phyloP scores from a whole-genome alignment of 441 rosid species.

The Populus hybrid region DNA sequence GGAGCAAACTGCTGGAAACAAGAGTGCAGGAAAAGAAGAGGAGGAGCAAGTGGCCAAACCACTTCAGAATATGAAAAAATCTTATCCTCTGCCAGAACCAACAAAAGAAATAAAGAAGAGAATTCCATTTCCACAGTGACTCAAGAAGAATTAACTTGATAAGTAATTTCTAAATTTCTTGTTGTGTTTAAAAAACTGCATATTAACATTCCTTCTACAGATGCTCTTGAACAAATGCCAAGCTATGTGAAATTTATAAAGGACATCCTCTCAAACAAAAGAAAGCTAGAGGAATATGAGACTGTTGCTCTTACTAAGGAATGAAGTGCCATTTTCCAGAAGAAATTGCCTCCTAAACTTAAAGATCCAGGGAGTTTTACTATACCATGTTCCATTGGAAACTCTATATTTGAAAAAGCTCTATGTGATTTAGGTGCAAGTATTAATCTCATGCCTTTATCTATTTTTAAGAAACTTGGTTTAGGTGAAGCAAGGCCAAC shows the following conservation, averaged over 20 bases:
- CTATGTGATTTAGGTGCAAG: neutral
- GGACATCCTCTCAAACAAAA: neutral
- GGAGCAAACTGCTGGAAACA: neutral
- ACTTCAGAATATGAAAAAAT: neutral
- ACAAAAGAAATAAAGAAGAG: neutral
- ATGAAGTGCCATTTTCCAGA: neutral
- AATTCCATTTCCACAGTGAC: neutral
- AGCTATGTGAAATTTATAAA: neutral
- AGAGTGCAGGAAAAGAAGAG: neutral
- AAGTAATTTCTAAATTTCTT: neutral
- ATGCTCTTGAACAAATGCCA: neutral
- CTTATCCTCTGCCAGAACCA: neutral
- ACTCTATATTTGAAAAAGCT: neutral
- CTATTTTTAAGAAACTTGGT: neutral
- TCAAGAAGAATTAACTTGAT: neutral
- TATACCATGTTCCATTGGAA: neutral
- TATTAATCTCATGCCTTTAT: neutral
- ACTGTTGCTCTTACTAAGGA: neutral
- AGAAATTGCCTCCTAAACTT: neutral
- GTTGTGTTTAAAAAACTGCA: neutral
- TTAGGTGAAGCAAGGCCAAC: neutral
- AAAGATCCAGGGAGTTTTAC: conserved; percentile 1
- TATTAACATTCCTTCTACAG: neutral
- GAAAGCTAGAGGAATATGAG: neutral
- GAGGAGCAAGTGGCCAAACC: neutral